Evolutionary conservation across 495 filamentous ascomycete species (phyloP), one percentile per base, ranked within the genome.

Genomic region (Penicillium goetzii): DNA sequence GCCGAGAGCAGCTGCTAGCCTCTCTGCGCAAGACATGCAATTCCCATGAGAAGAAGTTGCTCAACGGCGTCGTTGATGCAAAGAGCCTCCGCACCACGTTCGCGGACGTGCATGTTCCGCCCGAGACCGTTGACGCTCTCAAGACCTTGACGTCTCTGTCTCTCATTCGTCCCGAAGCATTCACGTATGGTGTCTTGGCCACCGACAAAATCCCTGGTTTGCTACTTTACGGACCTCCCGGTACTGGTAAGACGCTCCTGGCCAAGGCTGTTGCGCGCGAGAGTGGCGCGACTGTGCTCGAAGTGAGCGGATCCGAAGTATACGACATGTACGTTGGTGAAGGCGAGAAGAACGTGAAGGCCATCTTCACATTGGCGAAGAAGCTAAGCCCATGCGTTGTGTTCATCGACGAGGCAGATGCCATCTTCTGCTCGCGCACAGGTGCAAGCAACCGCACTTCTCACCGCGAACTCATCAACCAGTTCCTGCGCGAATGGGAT

Each of bases 401-500:
- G 25, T 99, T 99, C 78, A 92, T 99, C 66, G 95, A 99, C 74
- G 95, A 99, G 75, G 96, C 92, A 9, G 95, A 99, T 73, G 90
- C 93, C 7, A 88, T 99, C 45, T 90, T 99, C 62, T 88, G 90
- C 17, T 85, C 89, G 2, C 86, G 95, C 26, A 84, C 88, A 45
- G 80, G 80, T 49, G 73, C 75, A 19, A 80, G 81, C 56, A 80
- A 81, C 26, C 85, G 86, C 60, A 85, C 84, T 14, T 86, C 81
- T 10, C 91, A 95, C 70, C 86, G 95, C 49, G 95, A 98, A 77
- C 88, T 95, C 50, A 96, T 99, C 78, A 99, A 97, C 64, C 94
- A 98, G 73, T 99, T 98, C 73, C 79, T 99, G 38, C 86, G 92
- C n/a, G 95, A 98, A 74, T 99, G 95, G 95, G 95, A 97, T 67